Base-by-base conservation (phyloP, 2,329 filamentous ascomycete species). In the Colletotrichum horii region DNA sequence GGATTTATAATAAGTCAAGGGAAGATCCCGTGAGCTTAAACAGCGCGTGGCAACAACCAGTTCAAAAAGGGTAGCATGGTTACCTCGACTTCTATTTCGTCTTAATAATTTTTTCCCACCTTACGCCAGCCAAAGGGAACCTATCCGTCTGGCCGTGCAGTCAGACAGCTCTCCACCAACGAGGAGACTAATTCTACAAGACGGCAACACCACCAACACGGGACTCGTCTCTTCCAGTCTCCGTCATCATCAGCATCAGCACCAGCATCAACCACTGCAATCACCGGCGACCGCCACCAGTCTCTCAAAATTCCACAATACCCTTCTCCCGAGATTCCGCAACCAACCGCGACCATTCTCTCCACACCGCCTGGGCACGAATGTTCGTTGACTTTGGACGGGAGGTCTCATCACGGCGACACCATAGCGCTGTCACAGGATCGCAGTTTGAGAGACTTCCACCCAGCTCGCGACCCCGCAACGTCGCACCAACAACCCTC, bases 331-430 rank as follows among this genome's bases (percentile, higher is more conserved):
- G 38, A 67, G 32, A 77, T 62, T 32, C 64, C 64, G 26, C 55
- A 32, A 26, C 65, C 65, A 62, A 70, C 73, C 74, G 74, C 70
- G 60, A 76, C 30, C 24, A 76, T 76, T 76, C 71, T 74, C 48
- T 74, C 71, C 60, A 76, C 74, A 76, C 74, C 74, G 52, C 66
- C 70, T 52, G 38, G 65, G 22, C 52, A 77, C 76, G 74, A 76
- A 77, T 86, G 85, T 83, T 77, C 81, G 79, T 79, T 82, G 81
- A 79, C 80, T 78, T 79, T 79, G 74, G 74, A 77, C 62, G 66
- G 58, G 68, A 61, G 32, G 60, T 69, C 68, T 66, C 69, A 77
- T 68, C 76, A 76, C 69, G 55, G 55, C 71, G 64, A 73, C 68
- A 76, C 65, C 61, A 76, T 73, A 73, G 58, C 76, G 65, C 64